A percentile compares a stretch with the other conserved stretches of the same genome.
phyloP scores from a whole-genome alignment of 305 asterid species.

The Fraxinus dipetala region DNA sequence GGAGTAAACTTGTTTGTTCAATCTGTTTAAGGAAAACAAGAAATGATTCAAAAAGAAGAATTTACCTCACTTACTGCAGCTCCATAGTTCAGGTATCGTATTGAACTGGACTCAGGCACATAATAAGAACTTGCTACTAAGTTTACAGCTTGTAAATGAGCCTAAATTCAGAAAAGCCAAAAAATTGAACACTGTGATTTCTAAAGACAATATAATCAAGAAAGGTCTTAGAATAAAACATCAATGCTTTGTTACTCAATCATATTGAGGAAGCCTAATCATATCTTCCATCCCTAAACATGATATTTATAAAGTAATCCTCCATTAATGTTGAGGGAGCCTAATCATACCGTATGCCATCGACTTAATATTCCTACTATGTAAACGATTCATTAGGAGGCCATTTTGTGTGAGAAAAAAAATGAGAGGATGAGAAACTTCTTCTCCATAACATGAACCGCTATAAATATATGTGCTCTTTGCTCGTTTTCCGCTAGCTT shows the following conservation, averaged over 20 bases:
- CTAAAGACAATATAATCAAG: background rate
- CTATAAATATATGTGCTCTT: background rate
- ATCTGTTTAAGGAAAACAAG: background rate
- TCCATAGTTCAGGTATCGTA: conserved; percentile 57
- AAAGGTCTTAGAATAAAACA: background rate
- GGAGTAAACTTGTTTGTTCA: background rate
- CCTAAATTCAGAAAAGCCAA: conserved; percentile 32
- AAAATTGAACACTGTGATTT: background rate
- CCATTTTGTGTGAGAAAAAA: background rate
- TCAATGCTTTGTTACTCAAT: background rate
- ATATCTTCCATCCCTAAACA: background rate
- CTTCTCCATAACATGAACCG: background rate
- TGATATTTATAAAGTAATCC: background rate
- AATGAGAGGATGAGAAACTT: background rate
- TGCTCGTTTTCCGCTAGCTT: background rate
- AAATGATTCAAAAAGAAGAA: background rate
- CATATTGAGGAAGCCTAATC: background rate
- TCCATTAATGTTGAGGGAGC: background rate
- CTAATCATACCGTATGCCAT: background rate
- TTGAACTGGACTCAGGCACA: conserved; percentile 47
- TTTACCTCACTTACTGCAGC: conserved; percentile 71
- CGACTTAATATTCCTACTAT: background rate
- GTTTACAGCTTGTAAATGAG: conserved; percentile 42
- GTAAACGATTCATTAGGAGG: background rate
- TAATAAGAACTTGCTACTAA: conserved; percentile 55